Percentiles rank a stretch among this genome's conserved stretches.
phyloP scores from a whole-genome alignment of 768 basidiomycete genomes.

The Mycena polygramma region DNA sequence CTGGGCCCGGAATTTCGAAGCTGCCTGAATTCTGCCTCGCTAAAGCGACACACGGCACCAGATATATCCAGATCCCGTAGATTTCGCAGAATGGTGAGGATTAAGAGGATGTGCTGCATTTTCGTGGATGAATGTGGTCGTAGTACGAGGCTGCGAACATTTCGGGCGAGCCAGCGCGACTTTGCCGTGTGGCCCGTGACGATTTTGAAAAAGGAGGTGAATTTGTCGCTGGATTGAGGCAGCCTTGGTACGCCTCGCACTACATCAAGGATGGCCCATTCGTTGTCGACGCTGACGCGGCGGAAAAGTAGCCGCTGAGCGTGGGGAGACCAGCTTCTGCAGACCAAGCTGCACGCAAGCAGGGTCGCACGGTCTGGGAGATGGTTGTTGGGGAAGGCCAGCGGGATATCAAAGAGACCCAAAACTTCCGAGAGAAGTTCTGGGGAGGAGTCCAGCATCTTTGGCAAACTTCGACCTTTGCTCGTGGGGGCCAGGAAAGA shows the following conservation, averaged over 20 bases:
- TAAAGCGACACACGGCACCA: neutral
- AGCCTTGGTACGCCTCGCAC: too few relatives aligned
- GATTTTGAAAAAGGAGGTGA: neutral
- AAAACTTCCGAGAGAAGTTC: slow-evolving; percentile 15
- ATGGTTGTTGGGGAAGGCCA: neutral
- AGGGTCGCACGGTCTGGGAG: neutral
- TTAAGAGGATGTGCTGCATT: neutral
- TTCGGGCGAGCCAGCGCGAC: neutral
- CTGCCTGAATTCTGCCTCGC: neutral
- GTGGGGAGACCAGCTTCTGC: neutral
- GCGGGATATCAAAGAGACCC: neutral
- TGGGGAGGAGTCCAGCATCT: neutral
- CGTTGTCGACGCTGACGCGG: neutral
- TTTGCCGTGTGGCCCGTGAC: slow-evolving; percentile 13
- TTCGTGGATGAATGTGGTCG: neutral
- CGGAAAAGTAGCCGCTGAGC: slow-evolving; percentile 15
- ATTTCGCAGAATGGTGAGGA: slow-evolving; percentile 12
- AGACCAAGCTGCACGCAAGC: slow-evolving; percentile 8
- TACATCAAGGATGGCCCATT: neutral
- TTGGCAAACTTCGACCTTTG: too few relatives aligned
- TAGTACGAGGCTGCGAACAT: slow-evolving; percentile 2
- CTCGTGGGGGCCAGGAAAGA: neutral
- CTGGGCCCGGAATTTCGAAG: neutral
- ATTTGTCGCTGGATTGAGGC: neutral
- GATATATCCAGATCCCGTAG: slow-evolving; percentile 11